Percentiles rank a stretch among this genome's conserved stretches.
Evolutionary conservation across 2,329 filamentous ascomycete species (phyloP).

Genomic region (Massarina eburnea): DNA sequence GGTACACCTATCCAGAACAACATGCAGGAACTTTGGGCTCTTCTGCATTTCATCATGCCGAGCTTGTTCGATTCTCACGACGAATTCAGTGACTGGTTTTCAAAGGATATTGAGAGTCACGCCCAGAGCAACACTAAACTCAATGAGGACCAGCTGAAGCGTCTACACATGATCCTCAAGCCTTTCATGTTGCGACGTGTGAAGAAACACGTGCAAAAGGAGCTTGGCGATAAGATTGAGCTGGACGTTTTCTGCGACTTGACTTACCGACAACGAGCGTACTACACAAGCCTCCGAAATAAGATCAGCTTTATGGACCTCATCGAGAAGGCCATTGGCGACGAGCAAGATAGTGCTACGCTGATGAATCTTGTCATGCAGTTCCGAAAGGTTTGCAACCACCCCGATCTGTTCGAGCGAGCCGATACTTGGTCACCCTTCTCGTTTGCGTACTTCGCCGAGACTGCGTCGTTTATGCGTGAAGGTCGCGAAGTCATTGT

Average conservation of each 20-base stretch:
- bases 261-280: constrained; percentile 91
- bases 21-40: constrained; percentile 98
- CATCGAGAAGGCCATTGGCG: constrained; percentile 93
- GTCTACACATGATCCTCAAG: constrained; percentile 98
- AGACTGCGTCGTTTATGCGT: constrained; percentile 91
- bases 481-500: constrained; percentile 80
- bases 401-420: constrained; percentile 94
- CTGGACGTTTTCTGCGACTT: constrained; percentile 94
- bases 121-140: constrained; percentile 99
- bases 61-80: constrained; percentile 93
- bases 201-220: constrained; percentile 99
- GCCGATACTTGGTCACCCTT: constrained; percentile 88
- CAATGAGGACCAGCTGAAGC: constrained; percentile 95
- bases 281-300: constrained; percentile 89
- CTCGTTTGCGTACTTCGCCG: constrained; percentile 82
- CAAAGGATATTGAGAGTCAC: constrained; percentile 95
- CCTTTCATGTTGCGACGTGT: constrained; percentile 99
- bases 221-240: constrained; percentile 98
- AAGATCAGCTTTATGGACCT: constrained; percentile 99
- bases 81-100: constrained; percentile 93
- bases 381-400: constrained; percentile 98
- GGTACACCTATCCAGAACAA: constrained; percentile 99
- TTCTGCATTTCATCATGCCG: constrained; percentile 99
- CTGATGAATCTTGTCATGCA: constrained; percentile 99
- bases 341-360: constrained; percentile 92